Conservation (phyloP, 441 rosid genomes). For the Brassica hybrid region DNA sequence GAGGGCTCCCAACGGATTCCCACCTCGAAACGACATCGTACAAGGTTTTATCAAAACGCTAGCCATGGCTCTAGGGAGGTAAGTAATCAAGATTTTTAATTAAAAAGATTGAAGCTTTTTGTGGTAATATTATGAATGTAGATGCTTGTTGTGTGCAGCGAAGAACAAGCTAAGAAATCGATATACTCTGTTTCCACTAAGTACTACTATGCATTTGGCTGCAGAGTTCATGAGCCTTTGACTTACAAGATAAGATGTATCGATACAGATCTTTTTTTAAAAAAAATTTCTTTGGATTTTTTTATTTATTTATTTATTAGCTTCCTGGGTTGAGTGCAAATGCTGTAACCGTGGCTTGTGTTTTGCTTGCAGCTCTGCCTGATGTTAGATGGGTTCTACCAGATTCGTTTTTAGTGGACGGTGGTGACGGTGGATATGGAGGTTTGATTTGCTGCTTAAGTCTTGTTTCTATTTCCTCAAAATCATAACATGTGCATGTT, state of each 20-base stretch:
- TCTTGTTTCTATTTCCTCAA: too few relatives aligned
- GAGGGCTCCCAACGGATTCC: slow-evolving; percentile 51
- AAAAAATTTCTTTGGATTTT: neutral
- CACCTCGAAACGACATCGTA: slow-evolving; percentile 48
- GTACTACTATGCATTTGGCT: slow-evolving; percentile 53
- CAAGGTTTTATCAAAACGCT: slow-evolving; percentile 44
- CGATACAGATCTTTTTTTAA: neutral
- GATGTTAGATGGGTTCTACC: slow-evolving; percentile 53
- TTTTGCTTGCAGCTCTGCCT: slow-evolving; percentile 45
- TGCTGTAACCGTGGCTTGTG: slow-evolving; percentile 10
- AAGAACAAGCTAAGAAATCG: slow-evolving; percentile 54
- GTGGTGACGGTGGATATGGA: slow-evolving; percentile 28
- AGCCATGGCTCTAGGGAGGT: slow-evolving; percentile 50
- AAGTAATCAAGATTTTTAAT: neutral
- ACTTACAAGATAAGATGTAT: slow-evolving; percentile 46
- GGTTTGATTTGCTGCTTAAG: too few relatives aligned
- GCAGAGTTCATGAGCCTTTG: slow-evolving; percentile 42
- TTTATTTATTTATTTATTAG: too few relatives aligned
- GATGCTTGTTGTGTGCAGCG: slow-evolving; percentile 41
- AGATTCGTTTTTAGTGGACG: slow-evolving; percentile 40
- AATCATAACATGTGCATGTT: too few relatives aligned
- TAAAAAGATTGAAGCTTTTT: slow-evolving; percentile 14
- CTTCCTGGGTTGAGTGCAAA: neutral
- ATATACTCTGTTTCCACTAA: slow-evolving; percentile 57
- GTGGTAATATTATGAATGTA: neutral